Evolutionary conservation across 2,329 filamentous ascomycete genomes (phyloP).

Genomic region (Hypoxylon sp.): DNA sequence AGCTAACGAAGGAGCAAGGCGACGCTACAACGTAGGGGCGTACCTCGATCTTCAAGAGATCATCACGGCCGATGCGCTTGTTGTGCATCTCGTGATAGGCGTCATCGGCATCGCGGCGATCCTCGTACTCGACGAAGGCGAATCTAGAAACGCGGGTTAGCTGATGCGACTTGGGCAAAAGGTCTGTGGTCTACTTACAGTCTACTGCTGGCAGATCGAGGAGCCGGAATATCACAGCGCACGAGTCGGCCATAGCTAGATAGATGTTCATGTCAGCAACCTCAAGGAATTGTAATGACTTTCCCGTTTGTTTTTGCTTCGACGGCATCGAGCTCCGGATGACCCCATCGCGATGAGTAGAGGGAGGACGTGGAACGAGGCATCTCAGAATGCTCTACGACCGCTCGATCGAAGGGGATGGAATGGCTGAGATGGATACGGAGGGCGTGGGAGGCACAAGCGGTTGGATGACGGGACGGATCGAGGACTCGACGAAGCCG

Average conservation of each 20-base stretch:
- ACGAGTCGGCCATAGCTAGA: constrained; percentile 94
- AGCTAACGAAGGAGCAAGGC: constrained; percentile 3
- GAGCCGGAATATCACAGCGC: constrained; percentile 97
- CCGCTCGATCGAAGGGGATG: constrained; percentile 57
- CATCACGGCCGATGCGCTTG: constrained; percentile 95
- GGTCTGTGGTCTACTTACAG: constrained; percentile 73
- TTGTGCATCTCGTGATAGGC: constrained; percentile 99
- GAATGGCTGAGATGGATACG: constrained; percentile 47
- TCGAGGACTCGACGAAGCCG: constrained; percentile 51
- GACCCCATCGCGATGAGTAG: constrained; percentile 42
- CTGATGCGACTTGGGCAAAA: constrained; percentile 2
- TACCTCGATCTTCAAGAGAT: constrained; percentile 97
- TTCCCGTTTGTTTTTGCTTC: constrained; percentile 44
- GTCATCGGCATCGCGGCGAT: constrained; percentile 96
- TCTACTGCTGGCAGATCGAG: constrained; percentile 89
- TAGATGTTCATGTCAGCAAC: constrained; percentile 54
- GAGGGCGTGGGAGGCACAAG: constrained; percentile 44
- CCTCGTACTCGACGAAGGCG: constrained; percentile 99
- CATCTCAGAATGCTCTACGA: constrained; percentile 49
- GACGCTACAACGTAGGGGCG: constrained; percentile 39
- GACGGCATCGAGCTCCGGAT: constrained; percentile 45
- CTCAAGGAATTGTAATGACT: constrained; percentile 39
- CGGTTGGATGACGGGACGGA: constrained; percentile 46
- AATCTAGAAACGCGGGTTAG: constrained; percentile 64
- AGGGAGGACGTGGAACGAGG: constrained; percentile 49